Conservation (phyloP, 75 land plant genomes). For the Chamaecyparis obtusa region DNA sequence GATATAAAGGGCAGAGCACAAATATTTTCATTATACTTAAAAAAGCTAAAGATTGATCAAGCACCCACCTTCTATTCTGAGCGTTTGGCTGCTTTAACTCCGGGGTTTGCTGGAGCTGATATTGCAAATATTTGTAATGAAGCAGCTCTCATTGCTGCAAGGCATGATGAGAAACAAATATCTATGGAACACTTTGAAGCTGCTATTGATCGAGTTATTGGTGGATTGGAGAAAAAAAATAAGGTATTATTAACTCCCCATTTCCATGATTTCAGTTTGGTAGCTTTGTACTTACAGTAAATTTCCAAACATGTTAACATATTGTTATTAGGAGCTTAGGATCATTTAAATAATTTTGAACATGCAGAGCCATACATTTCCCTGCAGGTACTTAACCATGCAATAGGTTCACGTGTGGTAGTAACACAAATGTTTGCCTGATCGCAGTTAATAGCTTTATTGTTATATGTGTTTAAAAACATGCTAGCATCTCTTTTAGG, state of each 20-base stretch:
- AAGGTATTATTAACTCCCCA: conserved; percentile 36
- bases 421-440: neutral
- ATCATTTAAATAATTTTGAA: neutral
- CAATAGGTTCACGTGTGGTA: neutral
- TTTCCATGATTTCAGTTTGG: neutral
- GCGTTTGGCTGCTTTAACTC: conserved; percentile 51
- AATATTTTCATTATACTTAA: conserved; percentile 45
- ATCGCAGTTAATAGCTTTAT: neutral
- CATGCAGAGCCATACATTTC: neutral
- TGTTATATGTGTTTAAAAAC: neutral
- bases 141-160: conserved; percentile 95
- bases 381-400: neutral
- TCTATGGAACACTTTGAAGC: conserved; percentile 93
- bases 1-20: conserved; percentile 58
- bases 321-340: neutral
- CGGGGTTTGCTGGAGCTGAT: conserved; percentile 78
- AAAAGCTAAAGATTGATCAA: conserved; percentile 53
- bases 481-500: neutral
- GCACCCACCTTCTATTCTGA: conserved; percentile 34
- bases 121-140: conserved; percentile 99
- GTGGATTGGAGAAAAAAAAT: conserved; percentile 98
- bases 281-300: neutral
- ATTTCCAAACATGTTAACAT: neutral
- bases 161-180: conserved; percentile 58
- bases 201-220: conserved; percentile 93